Evolutionary conservation across 192 early-diverging fungal species (phyloP).

Genomic region (Chytriomyces sp.): DNA sequence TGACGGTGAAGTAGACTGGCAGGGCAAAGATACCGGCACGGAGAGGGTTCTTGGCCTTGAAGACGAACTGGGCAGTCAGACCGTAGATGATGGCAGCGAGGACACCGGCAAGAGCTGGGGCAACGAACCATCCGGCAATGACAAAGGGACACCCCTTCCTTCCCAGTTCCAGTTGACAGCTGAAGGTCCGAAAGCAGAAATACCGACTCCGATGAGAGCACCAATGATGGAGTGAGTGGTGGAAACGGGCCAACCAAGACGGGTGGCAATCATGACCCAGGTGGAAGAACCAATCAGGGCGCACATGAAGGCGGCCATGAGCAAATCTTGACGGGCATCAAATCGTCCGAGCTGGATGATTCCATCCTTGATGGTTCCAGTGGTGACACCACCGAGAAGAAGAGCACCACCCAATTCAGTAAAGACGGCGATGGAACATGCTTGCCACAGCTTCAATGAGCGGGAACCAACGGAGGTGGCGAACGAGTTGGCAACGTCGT

Average conservation of each 20-base stretch:
- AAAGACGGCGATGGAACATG: slow-evolving; percentile 78
- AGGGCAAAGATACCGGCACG: slow-evolving; percentile 69
- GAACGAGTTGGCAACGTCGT: slow-evolving; percentile 90
- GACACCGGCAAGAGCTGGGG: slow-evolving; percentile 69
- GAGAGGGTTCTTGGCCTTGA: slow-evolving; percentile 68
- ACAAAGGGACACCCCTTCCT: slow-evolving; percentile 50
- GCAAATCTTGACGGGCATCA: slow-evolving; percentile 66
- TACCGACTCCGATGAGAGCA: slow-evolving; percentile 74
- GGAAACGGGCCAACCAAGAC: slow-evolving; percentile 71
- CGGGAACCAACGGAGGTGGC: slow-evolving; percentile 84
- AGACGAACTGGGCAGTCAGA: slow-evolving; percentile 66
- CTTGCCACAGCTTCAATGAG: slow-evolving; percentile 75
- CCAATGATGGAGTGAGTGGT: slow-evolving; percentile 87
- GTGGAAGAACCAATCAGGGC: slow-evolving; percentile 74
- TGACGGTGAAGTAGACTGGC: slow-evolving; percentile 74
- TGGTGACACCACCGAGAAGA: slow-evolving; percentile 69
- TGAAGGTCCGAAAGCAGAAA: slow-evolving; percentile 69
- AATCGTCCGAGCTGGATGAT: slow-evolving; percentile 69
- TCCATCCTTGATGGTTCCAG: slow-evolving; percentile 82
- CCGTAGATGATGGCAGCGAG: slow-evolving; percentile 70
- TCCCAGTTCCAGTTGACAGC: slow-evolving; percentile 68
- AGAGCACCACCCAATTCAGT: slow-evolving; percentile 83
- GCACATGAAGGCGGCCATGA: slow-evolving; percentile 87
- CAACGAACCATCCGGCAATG: slow-evolving; percentile 78
- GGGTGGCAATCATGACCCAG: slow-evolving; percentile 77